Evolutionary conservation across 2,329 filamentous ascomycete species (phyloP).

Genomic region (Nothophoma quercina): DNA sequence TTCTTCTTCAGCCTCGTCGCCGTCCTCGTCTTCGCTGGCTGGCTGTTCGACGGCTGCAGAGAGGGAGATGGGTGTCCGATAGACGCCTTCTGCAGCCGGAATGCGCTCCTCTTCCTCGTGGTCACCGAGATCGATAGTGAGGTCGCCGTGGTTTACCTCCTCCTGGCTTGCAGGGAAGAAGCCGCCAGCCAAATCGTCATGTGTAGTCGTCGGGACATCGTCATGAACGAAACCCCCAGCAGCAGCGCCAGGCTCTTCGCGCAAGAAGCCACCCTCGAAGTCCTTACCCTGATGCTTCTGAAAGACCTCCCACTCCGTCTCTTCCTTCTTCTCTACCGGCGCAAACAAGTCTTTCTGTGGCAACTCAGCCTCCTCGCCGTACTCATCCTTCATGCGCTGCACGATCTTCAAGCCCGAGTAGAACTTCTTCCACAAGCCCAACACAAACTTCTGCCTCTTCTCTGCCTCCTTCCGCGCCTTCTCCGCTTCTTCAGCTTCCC

Average conservation of each 20-base stretch:
- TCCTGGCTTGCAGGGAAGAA: constrained; percentile 51
- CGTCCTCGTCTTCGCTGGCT: constrained; percentile 2
- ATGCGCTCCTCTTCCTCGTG: constrained; percentile 8
- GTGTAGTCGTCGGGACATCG: constrained; percentile 10
- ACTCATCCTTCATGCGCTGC: constrained; percentile 42
- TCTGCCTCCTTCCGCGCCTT: constrained; percentile 81
- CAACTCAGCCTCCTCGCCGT: constrained; percentile 55
- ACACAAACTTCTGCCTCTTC: constrained; percentile 76
- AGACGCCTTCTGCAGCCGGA: constrained; percentile 17
- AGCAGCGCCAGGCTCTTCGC: constrained; percentile 34
- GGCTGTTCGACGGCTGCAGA: constrained; percentile 39
- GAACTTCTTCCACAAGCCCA: constrained; percentile 86
- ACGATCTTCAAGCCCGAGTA: constrained; percentile 84
- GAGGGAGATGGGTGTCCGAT: constrained; percentile 48
- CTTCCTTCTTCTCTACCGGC: constrained; percentile 60
- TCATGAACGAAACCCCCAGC: constrained; percentile 25
- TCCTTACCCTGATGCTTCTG: constrained; percentile 31
- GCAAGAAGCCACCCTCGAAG: constrained; percentile 54
- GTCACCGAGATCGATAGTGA: constrained; percentile 46
- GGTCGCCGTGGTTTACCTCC: constrained; percentile 38
- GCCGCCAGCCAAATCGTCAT: constrained; percentile 44
- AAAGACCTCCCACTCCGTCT: constrained; percentile 52
- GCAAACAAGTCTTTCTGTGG: constrained; percentile 62
- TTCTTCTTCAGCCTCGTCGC: neutral
- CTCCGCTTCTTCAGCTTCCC: constrained; percentile 74